A percentile compares a stretch with the other conserved stretches of the same genome.
phyloP scores from a whole-genome alignment of 176 grass and related monocot genomes.

The Aechmea fasciata region DNA sequence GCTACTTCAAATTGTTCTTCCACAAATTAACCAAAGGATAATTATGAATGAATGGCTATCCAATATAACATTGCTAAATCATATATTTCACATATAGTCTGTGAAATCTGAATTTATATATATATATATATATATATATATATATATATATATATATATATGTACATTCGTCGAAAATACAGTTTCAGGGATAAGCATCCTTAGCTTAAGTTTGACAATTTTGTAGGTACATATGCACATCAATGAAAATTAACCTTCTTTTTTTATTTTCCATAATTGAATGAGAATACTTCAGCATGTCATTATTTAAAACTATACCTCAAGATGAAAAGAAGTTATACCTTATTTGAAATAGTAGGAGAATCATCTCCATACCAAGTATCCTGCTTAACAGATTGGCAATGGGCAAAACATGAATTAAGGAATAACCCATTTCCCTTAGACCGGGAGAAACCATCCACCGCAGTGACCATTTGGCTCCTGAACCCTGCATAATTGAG shows the following conservation, averaged over 20 bases:
- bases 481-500: constrained; percentile 45
- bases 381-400: constrained; percentile 41
- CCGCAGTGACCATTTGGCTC: constrained; percentile 47
- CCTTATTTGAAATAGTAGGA: constrained; percentile 49
- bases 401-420: constrained; percentile 89
- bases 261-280: neutral
- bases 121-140: no score
- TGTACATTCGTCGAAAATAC: no score
- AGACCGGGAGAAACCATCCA: constrained; percentile 32
- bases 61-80: no score
- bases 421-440: constrained; percentile 58
- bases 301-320: neutral
- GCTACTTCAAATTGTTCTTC: no score
- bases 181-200: no score
- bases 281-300: neutral
- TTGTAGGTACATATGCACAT: neutral
- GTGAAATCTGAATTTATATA: no score
- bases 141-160: no score
- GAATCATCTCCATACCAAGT: constrained; percentile 52
- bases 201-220: no score
- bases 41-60: no score
- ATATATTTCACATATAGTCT: no score
- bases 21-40: no score
- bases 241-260: neutral
- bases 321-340: constrained; percentile 13